Percentiles rank a stretch among this genome's conserved stretches.
These are phyloP conservation scores for Xylariaceae sp. DNA, from an alignment of 2,329 filamentous ascomycete species.

Conservation along the genomic window DNA sequence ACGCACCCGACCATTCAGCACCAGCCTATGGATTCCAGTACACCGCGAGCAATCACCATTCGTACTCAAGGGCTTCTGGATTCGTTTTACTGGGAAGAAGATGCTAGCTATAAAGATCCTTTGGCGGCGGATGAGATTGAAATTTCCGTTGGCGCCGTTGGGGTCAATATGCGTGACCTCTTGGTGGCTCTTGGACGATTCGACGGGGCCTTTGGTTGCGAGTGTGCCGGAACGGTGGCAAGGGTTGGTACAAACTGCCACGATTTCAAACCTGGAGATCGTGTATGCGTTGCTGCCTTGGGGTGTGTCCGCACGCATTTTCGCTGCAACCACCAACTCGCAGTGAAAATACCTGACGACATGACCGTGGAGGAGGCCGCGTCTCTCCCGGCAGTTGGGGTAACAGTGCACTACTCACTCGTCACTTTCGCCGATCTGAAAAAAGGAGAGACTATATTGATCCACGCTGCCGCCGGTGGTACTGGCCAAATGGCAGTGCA, in stretches of 20 bases:
- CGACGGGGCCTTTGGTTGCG: conserved; percentile 14
- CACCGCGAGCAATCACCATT: conserved; percentile 9
- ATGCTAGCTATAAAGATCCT: conserved; percentile 2
- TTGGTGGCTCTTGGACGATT: conserved; percentile 18
- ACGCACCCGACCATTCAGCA: conserved; percentile 12
- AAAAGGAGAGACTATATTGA: conserved; percentile 7
- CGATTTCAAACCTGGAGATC: no score
- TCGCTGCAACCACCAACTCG: no score
- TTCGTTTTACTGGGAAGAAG: conserved; percentile 21
- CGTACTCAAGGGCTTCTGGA: conserved; percentile 25
- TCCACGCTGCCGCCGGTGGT: conserved; percentile 13
- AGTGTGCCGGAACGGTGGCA: conserved; percentile 34
- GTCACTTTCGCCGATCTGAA: not conserved
- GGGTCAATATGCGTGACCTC: conserved; percentile 20
- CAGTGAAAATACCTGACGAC: not conserved
- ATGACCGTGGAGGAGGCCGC: conserved; percentile 21
- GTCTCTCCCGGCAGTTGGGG: conserved; percentile 18
- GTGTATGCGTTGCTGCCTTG: no score
- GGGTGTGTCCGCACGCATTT: no score
- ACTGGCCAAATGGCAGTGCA: conserved; percentile 15
- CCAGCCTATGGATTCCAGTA: conserved; percentile 21
- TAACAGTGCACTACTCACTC: not conserved
- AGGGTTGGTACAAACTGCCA: conserved; percentile 20
- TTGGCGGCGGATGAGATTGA: conserved; percentile 23
- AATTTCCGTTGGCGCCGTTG: conserved; percentile 21